Evolutionary conservation across 768 basidiomycete species (phyloP), one percentile per base, ranked within the genome.

Genomic region (Hydnomerulius pinastri): DNA sequence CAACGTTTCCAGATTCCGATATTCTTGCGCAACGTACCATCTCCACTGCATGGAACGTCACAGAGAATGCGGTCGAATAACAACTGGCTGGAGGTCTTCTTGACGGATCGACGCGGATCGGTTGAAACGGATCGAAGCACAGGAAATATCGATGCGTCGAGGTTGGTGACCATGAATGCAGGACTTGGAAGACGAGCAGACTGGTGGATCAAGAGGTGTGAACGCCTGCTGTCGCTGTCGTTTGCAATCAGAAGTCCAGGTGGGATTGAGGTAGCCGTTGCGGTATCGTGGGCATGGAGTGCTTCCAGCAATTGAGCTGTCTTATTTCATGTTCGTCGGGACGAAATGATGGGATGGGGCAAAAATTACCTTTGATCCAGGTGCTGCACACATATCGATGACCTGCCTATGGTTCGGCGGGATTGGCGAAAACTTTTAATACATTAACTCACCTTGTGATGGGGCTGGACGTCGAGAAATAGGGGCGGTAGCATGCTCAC

Each of bases 401-500:
- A 92, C 88, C 83, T 90, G 38, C 49, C 2, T 17, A 15, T 41
- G 48, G 17, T 42, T 38, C 49, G 32, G 49, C 29, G n/a, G 48
- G 33, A n/a, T n/a, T 30, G 17, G 38, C 20, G 20, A 40, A 3
- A 30, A 20, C 28, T 38, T 10, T 37, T 28, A 45, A 41, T 7
- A 33, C 15, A n/a, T 24, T 9, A 10, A 71, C 77, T 43, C 62
- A 85, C 89, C 60, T 74, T 77, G 66, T 98, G 96, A 65, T 97
- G 89, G 0, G 97, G 92, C 61, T 91, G 77, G n/a, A 98, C 92
- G 48, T 93, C 90, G 28, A 99, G 81, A 58, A 98, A 85, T 2
- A 99, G 79, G 1, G 97, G 96, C 5, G 97, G 97, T n/a, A 99
- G 75, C 97, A 99, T 99, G 66, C 92, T 96, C 50, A 99, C 97